Conservation (phyloP, 495 filamentous ascomycete genomes). For the Hypomontagnella monticulosa region DNA sequence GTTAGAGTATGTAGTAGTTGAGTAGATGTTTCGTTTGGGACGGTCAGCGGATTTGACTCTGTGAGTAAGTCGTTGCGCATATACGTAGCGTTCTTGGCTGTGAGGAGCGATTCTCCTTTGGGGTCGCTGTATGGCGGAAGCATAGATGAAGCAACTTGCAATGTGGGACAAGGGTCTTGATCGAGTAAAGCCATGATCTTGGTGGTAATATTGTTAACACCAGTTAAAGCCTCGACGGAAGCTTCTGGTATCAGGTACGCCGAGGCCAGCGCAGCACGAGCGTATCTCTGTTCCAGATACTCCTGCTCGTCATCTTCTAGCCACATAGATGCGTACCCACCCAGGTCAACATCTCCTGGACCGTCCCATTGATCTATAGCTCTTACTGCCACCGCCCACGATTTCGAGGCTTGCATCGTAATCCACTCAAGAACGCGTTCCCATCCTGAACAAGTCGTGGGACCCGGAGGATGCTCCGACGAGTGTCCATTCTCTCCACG, state of each 20-base stretch:
- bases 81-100: slow-evolving; percentile 52
- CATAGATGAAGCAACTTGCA: slow-evolving; percentile 54
- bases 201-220: slow-evolving; percentile 68
- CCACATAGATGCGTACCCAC: slow-evolving; percentile 68
- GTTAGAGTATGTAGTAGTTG: slow-evolving; percentile 73
- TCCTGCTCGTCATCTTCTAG: slow-evolving; percentile 62
- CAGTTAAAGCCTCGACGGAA: slow-evolving; percentile 66
- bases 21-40: slow-evolving; percentile 67
- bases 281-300: slow-evolving; percentile 70
- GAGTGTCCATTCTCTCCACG: slow-evolving; percentile 28
- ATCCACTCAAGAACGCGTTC: slow-evolving; percentile 84
- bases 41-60: slow-evolving; percentile 72
- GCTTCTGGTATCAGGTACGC: slow-evolving; percentile 74
- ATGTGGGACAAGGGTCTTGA: slow-evolving; percentile 61
- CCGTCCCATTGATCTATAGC: slow-evolving; percentile 82
- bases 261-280: slow-evolving; percentile 75
- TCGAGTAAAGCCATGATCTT: slow-evolving; percentile 69
- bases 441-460: slow-evolving; percentile 67
- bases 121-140: slow-evolving; percentile 53
- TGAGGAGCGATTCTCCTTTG: slow-evolving; percentile 44
- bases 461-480: slow-evolving; percentile 25
- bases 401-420: slow-evolving; percentile 63
- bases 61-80: slow-evolving; percentile 66
- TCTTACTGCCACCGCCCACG: slow-evolving; percentile 64
- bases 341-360: slow-evolving; percentile 80